Evolutionary conservation across 202 grass and related monocot genomes (phyloP), one percentile per base, ranked within the genome.

Genomic region (Elaeis oleifera): DNA sequence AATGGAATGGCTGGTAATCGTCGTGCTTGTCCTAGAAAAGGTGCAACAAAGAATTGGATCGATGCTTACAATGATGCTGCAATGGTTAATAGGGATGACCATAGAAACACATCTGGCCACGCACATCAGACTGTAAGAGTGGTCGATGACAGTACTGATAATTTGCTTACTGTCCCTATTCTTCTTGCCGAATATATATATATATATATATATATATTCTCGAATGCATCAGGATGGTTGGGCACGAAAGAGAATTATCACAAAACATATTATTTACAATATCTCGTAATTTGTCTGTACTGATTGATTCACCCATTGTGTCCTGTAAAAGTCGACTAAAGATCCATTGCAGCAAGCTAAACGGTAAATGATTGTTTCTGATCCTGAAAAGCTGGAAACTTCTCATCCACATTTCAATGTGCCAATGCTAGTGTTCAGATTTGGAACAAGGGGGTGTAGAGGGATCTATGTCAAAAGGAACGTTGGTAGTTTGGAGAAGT

Each of bases 171-270:
- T 59, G 74, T 90, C 2, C 83, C 77, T 27, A 51, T 90, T 53
- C 25, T 59, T 64, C 25, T 83, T 78, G 83, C 81, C 72, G 94
- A 89, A 72, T 77, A 23, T 23, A 20, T 20, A 20, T 20, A 20
- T 20, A 20, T 20, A 20, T 20, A 20, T 20, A 20, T 20, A 20
- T 20, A 20, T 20, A 23, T 23, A 78, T 84, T 82, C 88, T 72
- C 74, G 84, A 71, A 77, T 64, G 71, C 74, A 92, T 69, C 94
- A 84, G 78, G 71, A 86, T 63, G 49, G 28, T 77, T 81, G 81
- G 56, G 69, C 59, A 67, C 49, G 29, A 58, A 20, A 64, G 67
- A 56, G 23, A 80, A 54, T 90, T 75, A 62, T 24, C 50, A 69
- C 23, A 27, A 55, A 6, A 18, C 16, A 71, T 75, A 76, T 71